Evolutionary conservation across 495 filamentous ascomycete species (phyloP), one percentile per base, ranked within the genome.

Genomic region (Podospora anserina): DNA sequence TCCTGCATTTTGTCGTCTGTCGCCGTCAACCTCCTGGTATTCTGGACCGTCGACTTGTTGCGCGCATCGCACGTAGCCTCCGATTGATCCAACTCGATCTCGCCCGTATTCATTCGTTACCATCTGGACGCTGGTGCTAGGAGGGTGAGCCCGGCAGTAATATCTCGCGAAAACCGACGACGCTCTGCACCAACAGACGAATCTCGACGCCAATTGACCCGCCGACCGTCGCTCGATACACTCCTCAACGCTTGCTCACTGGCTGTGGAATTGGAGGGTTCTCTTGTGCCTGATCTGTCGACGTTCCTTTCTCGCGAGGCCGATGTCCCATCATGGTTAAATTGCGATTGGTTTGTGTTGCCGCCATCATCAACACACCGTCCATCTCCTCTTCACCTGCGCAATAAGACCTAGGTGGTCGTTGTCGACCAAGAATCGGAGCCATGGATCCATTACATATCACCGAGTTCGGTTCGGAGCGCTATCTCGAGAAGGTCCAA

Each of bases 401-500:
- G 65, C 75, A 70, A 73, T 82, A 82, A 74, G 70, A 72, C 74
- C 61, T 53, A 56, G 66, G 70, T 60, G 64, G 23, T 64, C 65
- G 53, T 71, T 58, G 64, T 66, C 64, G 61, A 66, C 53, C 64
- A 57, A 59, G 67, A 69, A 66, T 66, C 64, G 65, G 58, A 64
- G 76, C 55, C 72, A 84, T 86, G 84, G 85, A 87, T 66, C 84
- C 80, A 72, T 74, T 81, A 66, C 85, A 87, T 64, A 77, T 84
- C 57, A 85, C 83, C 59, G 85, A 87, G 69, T 87, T 87, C 79
- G 85, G 84, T 63, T 87, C 85, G 60, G 78, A 81, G 73, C 83
- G 82, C 69, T 87, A 83, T 68, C 79, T 85, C 63, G 78, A 81
- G 19, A 87, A 87, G 73, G 73, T 86, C 63, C 75, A 74, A 34